Conservation (phyloP, 2,329 filamentous ascomycete genomes). For the Bertia moriformis region DNA sequence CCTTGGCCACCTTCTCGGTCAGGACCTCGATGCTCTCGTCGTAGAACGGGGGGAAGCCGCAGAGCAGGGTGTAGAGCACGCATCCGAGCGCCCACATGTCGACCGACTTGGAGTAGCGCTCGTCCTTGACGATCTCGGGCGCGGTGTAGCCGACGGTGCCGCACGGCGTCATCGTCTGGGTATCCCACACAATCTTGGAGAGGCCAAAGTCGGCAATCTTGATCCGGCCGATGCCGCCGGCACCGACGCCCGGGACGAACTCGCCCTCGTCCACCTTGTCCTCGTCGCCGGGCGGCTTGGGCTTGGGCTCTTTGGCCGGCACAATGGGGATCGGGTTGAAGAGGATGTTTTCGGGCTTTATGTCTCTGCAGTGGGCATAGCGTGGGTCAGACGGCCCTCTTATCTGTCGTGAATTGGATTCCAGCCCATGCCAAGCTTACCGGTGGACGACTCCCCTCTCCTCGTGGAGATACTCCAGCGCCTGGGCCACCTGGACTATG, state of each 20-base stretch:
- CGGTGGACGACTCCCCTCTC: slow-evolving; percentile 91
- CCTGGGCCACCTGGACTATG: slow-evolving; percentile 87
- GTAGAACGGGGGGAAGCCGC: slow-evolving; percentile 95
- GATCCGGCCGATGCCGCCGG: slow-evolving; percentile 83
- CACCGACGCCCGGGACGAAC: slow-evolving; percentile 66
- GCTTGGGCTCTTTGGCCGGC: slow-evolving; percentile 67
- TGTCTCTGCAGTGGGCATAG: slow-evolving; percentile 58
- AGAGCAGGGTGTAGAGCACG: slow-evolving; percentile 93
- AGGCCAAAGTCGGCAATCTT: slow-evolving; percentile 97
- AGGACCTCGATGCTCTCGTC: slow-evolving; percentile 95
- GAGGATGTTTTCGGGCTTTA: slow-evolving; percentile 94
- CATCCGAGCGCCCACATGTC: slow-evolving; percentile 99
- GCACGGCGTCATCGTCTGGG: slow-evolving; percentile 96
- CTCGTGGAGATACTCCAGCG: slow-evolving; percentile 85
- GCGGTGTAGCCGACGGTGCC: slow-evolving; percentile 96
- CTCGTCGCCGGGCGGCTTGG: slow-evolving; percentile 75
- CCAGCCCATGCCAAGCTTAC: slow-evolving; percentile 43
- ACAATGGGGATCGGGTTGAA: slow-evolving; percentile 77
- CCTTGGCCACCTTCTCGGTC: slow-evolving; percentile 95
- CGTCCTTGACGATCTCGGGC: slow-evolving; percentile 96
- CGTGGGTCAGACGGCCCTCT: slow-evolving; percentile 6
- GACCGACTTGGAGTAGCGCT: slow-evolving; percentile 94
- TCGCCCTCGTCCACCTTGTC: slow-evolving; percentile 96
- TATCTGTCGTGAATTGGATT: neutral
- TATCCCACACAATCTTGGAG: slow-evolving; percentile 97